Evolutionary conservation across 2,329 filamentous ascomycete genomes (phyloP).

Genomic region (Colletotrichum simmondsii): DNA sequence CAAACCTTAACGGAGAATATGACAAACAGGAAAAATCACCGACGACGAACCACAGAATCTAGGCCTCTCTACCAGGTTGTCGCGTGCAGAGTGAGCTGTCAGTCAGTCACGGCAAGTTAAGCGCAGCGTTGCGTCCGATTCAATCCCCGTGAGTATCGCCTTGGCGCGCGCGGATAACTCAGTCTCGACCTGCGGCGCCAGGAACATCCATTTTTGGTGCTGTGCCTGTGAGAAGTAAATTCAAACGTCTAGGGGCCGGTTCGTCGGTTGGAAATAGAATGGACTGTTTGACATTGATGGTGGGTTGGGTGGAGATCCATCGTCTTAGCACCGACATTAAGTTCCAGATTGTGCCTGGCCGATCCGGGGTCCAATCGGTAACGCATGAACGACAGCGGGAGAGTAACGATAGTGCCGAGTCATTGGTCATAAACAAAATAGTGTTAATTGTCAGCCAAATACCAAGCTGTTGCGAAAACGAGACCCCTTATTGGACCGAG

Average conservation of each 20-base stretch:
- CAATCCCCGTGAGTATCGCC: background rate
- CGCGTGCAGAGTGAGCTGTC: background rate
- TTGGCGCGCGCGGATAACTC: background rate
- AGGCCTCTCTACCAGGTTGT: background rate
- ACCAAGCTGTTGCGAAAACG: background rate
- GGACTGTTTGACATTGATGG: slow-evolving; percentile 16
- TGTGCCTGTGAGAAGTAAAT: slow-evolving; percentile 24
- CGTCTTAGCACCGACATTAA: slow-evolving; percentile 22
- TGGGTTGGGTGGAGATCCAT: background rate
- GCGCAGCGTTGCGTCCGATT: background rate
- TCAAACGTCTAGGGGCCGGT: slow-evolving; percentile 1
- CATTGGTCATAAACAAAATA: slow-evolving; percentile 5
- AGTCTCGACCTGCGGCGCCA: background rate
- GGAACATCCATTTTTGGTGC: slow-evolving; percentile 8
- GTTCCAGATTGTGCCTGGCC: slow-evolving; percentile 11
- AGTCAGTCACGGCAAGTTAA: background rate
- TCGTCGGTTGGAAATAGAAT: slow-evolving; percentile 17
- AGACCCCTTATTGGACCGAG: background rate
- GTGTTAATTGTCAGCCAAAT: background rate
- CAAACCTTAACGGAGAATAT: background rate
- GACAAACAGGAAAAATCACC: background rate
- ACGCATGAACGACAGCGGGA: slow-evolving; percentile 22
- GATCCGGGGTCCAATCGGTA: slow-evolving; percentile 6
- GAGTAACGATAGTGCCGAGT: slow-evolving; percentile 25
- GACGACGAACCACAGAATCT: background rate